These are phyloP conservation scores for Pythium pyrilobum DNA, from an alignment of 352 stramenopile species.

Conservation along the genomic window DNA sequence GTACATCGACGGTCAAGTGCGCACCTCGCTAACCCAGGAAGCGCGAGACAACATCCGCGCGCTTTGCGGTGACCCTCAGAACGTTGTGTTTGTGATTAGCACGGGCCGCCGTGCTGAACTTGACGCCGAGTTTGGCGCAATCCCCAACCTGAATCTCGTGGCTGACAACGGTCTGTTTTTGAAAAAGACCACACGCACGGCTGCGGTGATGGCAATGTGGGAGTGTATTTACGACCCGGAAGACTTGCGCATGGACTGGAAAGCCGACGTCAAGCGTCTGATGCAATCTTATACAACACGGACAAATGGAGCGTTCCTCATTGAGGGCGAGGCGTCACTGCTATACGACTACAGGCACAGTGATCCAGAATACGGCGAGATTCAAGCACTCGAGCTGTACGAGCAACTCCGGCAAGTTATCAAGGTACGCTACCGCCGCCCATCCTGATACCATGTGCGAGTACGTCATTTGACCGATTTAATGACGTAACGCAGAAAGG, in stretches of 20 bases:
- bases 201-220: slow-evolving; percentile 16
- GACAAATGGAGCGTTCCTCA: slow-evolving; percentile 98
- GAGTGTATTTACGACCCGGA: slow-evolving; percentile 56
- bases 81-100: slow-evolving; percentile 67
- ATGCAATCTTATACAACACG: slow-evolving; percentile 97
- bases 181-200: slow-evolving; percentile 22
- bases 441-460: background rate
- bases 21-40: slow-evolving; percentile 56
- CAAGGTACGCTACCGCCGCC: slow-evolving; percentile 46
- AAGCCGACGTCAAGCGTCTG: slow-evolving; percentile 90
- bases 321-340: slow-evolving; percentile 95
- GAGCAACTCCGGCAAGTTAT: slow-evolving; percentile 94
- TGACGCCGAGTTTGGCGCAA: slow-evolving; percentile 32
- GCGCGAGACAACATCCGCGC: slow-evolving; percentile 43
- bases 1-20: slow-evolving; percentile 65
- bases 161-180: slow-evolving; percentile 69
- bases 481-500: slow-evolving; percentile 32
- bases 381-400: slow-evolving; percentile 92
- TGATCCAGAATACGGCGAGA: slow-evolving; percentile 97
- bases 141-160: slow-evolving; percentile 42
- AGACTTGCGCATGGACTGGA: slow-evolving; percentile 87
- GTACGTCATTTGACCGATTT: background rate
- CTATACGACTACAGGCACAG: slow-evolving; percentile 98
- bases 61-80: slow-evolving; percentile 52
- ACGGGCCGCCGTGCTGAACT: slow-evolving; percentile 44